A percentile compares a stretch with the other conserved stretches of the same genome.
Evolutionary conservation across 768 basidiomycete genomes (phyloP).

Genomic region (Chalciporus chontae): DNA sequence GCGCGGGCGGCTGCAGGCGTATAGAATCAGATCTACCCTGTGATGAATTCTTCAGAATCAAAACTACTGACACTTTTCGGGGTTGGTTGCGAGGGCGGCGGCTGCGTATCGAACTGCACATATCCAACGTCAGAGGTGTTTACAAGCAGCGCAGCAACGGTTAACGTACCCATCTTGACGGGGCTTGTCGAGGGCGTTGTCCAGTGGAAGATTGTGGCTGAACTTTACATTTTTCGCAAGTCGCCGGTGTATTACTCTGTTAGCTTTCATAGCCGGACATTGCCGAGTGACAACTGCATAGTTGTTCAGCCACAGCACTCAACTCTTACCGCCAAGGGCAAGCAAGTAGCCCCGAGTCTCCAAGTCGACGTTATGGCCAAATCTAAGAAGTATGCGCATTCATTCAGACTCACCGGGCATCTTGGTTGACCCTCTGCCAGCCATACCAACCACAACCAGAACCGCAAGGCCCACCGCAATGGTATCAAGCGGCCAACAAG

Average conservation of each 20-base stretch:
- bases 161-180: constrained; percentile 60
- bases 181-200: constrained; percentile 38
- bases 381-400: constrained; percentile 83
- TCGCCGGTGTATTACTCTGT: constrained; percentile 20
- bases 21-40: constrained; percentile 5
- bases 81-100: constrained; percentile 82
- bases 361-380: constrained; percentile 72
- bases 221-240: constrained; percentile 31
- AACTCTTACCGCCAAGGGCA: not conserved
- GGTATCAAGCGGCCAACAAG: constrained; percentile 86
- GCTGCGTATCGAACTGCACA: constrained; percentile 87
- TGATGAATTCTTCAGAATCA: not conserved
- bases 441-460: constrained; percentile 96
- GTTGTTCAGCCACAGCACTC: constrained; percentile 33
- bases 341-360: constrained; percentile 3
- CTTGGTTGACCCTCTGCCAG: constrained; percentile 35
- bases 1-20: constrained; percentile 72
- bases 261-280: constrained; percentile 11
- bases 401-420: constrained; percentile 2
- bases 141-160: constrained; percentile 15
- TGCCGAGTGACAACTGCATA: constrained; percentile 26
- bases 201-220: constrained; percentile 34
- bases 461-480: constrained; percentile 95
- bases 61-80: constrained; percentile 81
- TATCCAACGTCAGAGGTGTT: constrained; percentile 16